These are phyloP conservation scores for Solioccasus polychromus DNA, from an alignment of 768 basidiomycete species.

Conservation along the genomic window DNA sequence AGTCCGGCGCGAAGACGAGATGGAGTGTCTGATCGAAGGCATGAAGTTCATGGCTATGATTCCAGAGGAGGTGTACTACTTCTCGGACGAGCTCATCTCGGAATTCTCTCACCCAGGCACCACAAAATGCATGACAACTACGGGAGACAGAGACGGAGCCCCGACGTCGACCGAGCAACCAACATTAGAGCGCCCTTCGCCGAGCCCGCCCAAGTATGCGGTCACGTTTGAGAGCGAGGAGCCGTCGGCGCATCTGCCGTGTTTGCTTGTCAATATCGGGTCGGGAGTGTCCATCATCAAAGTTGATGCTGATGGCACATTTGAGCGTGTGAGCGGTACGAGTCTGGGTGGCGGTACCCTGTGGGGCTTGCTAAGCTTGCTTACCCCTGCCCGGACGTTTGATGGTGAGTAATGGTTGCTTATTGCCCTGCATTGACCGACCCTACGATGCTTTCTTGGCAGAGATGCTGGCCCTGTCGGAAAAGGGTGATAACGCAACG, in stretches of 20 bases:
- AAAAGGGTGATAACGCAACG: conserved; percentile 86
- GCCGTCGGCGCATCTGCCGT: conserved; percentile 90
- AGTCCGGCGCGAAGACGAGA: conserved; percentile 91
- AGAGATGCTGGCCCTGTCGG: conserved; percentile 97
- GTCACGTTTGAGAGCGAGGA: conserved; percentile 80
- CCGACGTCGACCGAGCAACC: conserved; percentile 8
- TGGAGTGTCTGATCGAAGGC: conserved; percentile 97
- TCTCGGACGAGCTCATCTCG: conserved; percentile 95
- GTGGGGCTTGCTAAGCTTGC: conserved; percentile 91
- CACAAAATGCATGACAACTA: conserved; percentile 4
- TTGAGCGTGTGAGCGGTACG: conserved; percentile 96
- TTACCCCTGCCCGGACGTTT: conserved; percentile 94
- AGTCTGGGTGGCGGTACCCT: conserved; percentile 96
- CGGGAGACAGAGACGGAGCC: conserved; percentile 4
- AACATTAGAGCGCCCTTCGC: conserved; percentile 77
- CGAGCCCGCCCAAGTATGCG: conserved; percentile 84
- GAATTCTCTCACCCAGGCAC: conserved; percentile 41
- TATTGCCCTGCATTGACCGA: neutral
- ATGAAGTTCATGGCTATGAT: conserved; percentile 95
- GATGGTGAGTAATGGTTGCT: conserved; percentile 70
- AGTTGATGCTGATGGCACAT: conserved; percentile 92
- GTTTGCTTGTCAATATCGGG: conserved; percentile 96
- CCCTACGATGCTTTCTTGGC: conserved; percentile 17
- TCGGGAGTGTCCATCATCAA: conserved; percentile 97
- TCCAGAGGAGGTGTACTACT: conserved; percentile 97